Base-by-base conservation (phyloP, 257 asterid species). In the Parsonsia alboflavescens region DNA sequence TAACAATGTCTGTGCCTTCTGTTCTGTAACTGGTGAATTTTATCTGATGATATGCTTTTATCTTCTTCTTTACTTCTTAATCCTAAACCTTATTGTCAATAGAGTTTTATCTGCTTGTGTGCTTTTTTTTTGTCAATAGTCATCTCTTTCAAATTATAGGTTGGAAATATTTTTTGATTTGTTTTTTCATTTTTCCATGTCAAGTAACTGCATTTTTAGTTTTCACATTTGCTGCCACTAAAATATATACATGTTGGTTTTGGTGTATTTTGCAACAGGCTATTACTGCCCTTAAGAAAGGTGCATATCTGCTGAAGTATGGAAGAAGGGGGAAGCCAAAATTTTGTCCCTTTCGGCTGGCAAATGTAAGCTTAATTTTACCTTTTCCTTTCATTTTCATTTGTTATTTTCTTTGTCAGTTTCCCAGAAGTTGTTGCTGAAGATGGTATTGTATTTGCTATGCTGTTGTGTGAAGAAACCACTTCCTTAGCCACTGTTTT, bases 271-370 rank as follows among this genome's bases (percentile, higher is more conserved):
- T 74, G 57, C 82, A 53, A 81, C 88, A 91, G 97, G 97, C 96
- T 2, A 86, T 89, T 48, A 89, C 92, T 76, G 92, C 97, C 78
- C 91, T 91, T 42, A 91, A 91, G 90, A 91, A 91, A 82, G 97
- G 97, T 44, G 92, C 97, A 17, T 87, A 86, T 83, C 81, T 91
- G 73, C 96, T 91, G 74, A 89, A 91, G 81, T 91, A 88, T 80
- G 97, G 97, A 78, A 87, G 97, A 85, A 88, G 97, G 75, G 97
- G 97, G 76, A 92, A 90, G 82, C 97, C 97, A 71, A 92, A 90
- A 78, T 92, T 92, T 84, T 92, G 97, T 78, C 97, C 97, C 42
- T 92, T 92, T 76, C 96, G 92, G 80, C 80, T 92, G 78, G 81
- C 97, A 86, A 90, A 92, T 86, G 97, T 90, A 86, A 85, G 96